Evolutionary conservation across 768 basidiomycete species (phyloP).

Genomic region (Trametes cingulata): DNA sequence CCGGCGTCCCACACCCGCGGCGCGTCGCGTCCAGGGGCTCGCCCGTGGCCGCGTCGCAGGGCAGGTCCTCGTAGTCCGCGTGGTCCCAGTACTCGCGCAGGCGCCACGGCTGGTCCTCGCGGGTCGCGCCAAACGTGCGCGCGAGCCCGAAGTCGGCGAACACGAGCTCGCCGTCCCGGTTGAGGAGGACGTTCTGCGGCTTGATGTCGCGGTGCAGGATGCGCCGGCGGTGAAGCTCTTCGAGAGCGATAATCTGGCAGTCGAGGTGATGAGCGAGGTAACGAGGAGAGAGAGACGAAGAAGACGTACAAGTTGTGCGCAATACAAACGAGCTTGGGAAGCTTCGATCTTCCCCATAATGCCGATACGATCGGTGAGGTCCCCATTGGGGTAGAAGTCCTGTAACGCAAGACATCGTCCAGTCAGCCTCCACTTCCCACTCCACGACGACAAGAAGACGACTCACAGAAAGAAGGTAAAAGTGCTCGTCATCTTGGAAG

Average conservation of each 20-base stretch:
- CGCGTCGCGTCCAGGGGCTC: neutral
- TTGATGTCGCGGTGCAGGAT: slow-evolving; percentile 34
- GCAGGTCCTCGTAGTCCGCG: slow-evolving; percentile 20
- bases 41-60: neutral
- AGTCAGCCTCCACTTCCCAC: neutral
- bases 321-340: slow-evolving; percentile 1
- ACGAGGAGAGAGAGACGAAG: neutral
- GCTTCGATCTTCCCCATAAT: neutral
- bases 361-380: neutral
- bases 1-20: slow-evolving; percentile 40
- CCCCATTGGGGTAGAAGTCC: slow-evolving; percentile 4
- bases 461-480: slow-evolving; percentile 16
- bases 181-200: slow-evolving; percentile 29
- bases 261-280: neutral
- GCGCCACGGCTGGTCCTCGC: slow-evolving; percentile 1
- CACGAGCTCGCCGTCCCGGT: slow-evolving; percentile 15
- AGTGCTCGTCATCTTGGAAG: slow-evolving; percentile 14
- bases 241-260: slow-evolving; percentile 19
- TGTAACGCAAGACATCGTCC: neutral
- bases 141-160: slow-evolving; percentile 30
- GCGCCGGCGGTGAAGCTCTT: slow-evolving; percentile 20
- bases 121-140: slow-evolving; percentile 24
- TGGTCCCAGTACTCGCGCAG: neutral
- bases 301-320: slow-evolving; percentile 21
- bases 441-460: neutral